These are phyloP conservation scores for Erigeron canadensis DNA, from an alignment of 129 eudicot genomes.

Conservation along the genomic window DNA sequence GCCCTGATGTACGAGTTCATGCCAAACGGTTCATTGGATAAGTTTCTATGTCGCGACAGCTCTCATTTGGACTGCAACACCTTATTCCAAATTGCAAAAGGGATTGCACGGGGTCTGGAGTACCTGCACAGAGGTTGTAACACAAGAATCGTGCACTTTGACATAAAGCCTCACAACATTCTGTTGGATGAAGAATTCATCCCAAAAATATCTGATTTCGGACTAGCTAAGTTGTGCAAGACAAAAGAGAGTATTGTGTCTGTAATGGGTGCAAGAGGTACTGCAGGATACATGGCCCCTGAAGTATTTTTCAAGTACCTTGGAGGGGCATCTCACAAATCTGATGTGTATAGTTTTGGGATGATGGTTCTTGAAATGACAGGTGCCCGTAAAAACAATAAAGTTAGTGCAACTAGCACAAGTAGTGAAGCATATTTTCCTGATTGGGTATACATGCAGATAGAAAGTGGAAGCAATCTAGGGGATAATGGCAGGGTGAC, in stretches of 20 bases:
- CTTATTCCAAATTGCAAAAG: not conserved
- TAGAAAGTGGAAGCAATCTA: not conserved
- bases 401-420: not conserved
- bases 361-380: constrained; percentile 1
- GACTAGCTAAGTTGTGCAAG: not conserved
- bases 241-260: not conserved
- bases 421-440: not conserved
- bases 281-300: not conserved
- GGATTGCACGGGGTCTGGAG: not conserved
- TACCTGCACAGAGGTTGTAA: constrained; percentile 4
- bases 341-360: not conserved
- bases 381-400: not conserved
- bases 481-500: not conserved
- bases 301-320: not conserved
- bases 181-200: not conserved
- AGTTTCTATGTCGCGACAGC: not conserved
- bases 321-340: not conserved
- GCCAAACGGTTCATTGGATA: not conserved
- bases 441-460: not conserved
- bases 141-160: not conserved
- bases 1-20: not conserved
- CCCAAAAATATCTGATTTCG: not conserved
- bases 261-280: not conserved
- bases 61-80: not conserved
- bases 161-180: constrained; percentile 4